These are phyloP conservation scores for Diversispora epigaea DNA, from an alignment of 192 early-diverging fungal genomes.

Conservation along the genomic window DNA sequence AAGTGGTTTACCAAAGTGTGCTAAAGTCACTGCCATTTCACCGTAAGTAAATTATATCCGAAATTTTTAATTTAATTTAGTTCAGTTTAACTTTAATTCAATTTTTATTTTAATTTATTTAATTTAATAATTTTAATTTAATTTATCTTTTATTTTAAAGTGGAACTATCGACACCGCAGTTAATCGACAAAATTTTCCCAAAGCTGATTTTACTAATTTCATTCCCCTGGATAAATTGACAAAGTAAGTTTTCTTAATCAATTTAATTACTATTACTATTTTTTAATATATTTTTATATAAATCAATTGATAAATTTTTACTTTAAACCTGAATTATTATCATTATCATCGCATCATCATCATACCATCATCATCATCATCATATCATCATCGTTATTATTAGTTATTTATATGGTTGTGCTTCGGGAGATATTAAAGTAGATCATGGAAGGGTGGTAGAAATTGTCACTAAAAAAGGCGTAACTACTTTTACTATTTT, in stretches of 20 bases:
- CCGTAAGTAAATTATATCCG: conserved; percentile 47
- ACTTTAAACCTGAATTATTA: background rate
- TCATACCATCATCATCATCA: background rate
- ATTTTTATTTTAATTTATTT: background rate
- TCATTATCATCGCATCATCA: background rate
- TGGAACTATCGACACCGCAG: conserved; percentile 85
- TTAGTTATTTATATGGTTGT: conserved; percentile 60
- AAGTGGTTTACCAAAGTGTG: conserved; percentile 69
- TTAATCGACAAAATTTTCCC: conserved; percentile 85
- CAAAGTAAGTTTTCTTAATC: conserved; percentile 49
- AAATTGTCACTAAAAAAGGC: conserved; percentile 57
- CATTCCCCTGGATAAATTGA: conserved; percentile 78
- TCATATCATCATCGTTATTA: background rate
- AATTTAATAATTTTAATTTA: background rate
- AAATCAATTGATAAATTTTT: background rate
- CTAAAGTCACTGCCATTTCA: conserved; percentile 68
- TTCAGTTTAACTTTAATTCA: background rate
- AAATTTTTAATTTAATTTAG: background rate
- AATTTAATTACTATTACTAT: background rate
- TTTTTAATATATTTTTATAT: conserved; percentile 6
- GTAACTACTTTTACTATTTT: conserved; percentile 53
- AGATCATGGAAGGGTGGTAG: conserved; percentile 62
- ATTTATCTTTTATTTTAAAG: conserved; percentile 30
- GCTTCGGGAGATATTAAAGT: conserved; percentile 47
- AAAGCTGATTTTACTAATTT: conserved; percentile 78